Conservation (phyloP, 75 land plant species). For the Azolla pinnata region DNA sequence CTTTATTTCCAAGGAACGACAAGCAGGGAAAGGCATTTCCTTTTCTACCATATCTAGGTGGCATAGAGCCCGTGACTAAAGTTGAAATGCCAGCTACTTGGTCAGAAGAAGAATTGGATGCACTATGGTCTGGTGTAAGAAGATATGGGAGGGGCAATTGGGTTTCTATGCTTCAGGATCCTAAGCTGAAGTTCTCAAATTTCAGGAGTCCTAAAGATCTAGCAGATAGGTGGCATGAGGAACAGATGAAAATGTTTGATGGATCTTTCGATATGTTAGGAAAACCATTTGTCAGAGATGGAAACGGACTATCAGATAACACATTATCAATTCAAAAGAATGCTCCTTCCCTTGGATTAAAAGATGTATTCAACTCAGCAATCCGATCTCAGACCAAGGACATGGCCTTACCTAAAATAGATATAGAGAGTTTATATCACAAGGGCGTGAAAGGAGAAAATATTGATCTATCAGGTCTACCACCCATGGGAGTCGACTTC, state of each 20-base stretch:
- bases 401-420: not conserved
- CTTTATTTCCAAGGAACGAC: no score
- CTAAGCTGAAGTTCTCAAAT: constrained; percentile 51
- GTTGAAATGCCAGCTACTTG: constrained; percentile 45
- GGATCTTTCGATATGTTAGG: constrained; percentile 38
- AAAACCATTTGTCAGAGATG: constrained; percentile 40
- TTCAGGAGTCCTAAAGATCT: constrained; percentile 53
- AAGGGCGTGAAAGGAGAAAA: not conserved
- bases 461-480: not conserved
- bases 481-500: not conserved
- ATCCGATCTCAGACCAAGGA: not conserved
- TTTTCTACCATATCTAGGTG: not conserved
- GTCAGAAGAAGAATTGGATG: constrained; percentile 96
- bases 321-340: constrained; percentile 20
- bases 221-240: constrained; percentile 65
- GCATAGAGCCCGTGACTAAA: not conserved
- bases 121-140: constrained; percentile 87
- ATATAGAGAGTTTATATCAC: not conserved
- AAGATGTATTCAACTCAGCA: not conserved
- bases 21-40: not conserved
- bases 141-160: constrained; percentile 84
- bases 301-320: constrained; percentile 31
- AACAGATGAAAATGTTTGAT: constrained; percentile 57
- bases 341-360: constrained; percentile 3
- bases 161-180: constrained; percentile 71